Percentiles rank a stretch among this genome's conserved stretches.
Conservation (phyloP, 2,329 filamentous ascomycete species). For the Verticillium albo-atrum region DNA sequence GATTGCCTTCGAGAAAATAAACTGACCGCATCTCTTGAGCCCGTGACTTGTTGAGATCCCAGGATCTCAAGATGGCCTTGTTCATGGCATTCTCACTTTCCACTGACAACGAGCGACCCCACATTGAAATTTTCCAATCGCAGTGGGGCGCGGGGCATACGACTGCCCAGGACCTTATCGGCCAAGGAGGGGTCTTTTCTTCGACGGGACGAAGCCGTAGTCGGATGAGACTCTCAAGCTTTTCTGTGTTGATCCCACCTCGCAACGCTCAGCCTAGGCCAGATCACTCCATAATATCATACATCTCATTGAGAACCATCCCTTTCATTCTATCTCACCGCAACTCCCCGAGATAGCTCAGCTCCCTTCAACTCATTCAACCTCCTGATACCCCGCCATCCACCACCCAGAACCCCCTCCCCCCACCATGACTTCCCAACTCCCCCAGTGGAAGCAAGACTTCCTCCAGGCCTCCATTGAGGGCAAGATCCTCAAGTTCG, state of each 20-base stretch:
- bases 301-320: not conserved
- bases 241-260: constrained; percentile 5
- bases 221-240: constrained; percentile 7
- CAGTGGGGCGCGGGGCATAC: constrained; percentile 2
- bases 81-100: not conserved
- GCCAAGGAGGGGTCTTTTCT: not conserved
- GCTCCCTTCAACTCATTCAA: not conserved
- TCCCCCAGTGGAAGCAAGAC: constrained; percentile 63
- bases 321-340: not conserved
- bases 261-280: too few species aligned
- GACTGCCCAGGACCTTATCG: not conserved
- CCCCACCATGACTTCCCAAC: constrained; percentile 33
- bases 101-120: not conserved
- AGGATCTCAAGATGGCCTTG: too few species aligned
- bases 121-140: constrained; percentile 1
- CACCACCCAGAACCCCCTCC: not conserved
- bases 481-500: constrained; percentile 72
- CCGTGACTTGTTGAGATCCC: too few species aligned
- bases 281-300: too few species aligned
- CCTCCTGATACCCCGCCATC: not conserved
- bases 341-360: too few species aligned
- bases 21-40: too few species aligned
- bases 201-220: not conserved
- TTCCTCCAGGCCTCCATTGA: constrained; percentile 68
- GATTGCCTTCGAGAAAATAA: too few species aligned